These are phyloP conservation scores for Conoideocrella luteorostrata DNA, from an alignment of 2,329 filamentous ascomycete species.

Conservation along the genomic window DNA sequence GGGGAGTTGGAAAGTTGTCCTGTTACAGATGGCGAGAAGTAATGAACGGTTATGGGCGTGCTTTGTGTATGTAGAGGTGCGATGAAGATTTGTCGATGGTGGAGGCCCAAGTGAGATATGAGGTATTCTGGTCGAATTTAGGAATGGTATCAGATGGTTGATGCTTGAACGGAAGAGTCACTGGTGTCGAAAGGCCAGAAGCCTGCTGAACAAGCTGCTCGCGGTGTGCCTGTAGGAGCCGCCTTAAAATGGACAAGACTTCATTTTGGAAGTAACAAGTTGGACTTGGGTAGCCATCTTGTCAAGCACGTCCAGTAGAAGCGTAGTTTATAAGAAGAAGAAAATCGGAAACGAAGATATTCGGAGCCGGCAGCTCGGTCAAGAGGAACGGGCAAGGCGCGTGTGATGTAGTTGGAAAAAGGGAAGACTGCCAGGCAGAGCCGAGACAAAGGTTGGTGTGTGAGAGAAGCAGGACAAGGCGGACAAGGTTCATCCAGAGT, in stretches of 20 bases:
- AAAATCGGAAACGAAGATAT: too few species aligned
- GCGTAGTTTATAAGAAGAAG: neutral
- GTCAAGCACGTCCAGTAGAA: constrained; percentile 6
- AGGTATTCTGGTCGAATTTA: neutral
- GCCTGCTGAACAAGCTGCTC: constrained; percentile 1
- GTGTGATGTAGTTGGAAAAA: constrained; percentile 7
- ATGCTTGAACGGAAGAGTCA: neutral
- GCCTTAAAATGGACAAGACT: constrained; percentile 13
- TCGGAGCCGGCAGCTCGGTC: constrained; percentile 6
- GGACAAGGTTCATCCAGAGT: neutral
- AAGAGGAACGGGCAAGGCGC: constrained; percentile 8
- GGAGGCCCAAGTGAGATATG: neutral
- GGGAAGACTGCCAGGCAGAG: neutral
- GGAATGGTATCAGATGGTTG: neutral
- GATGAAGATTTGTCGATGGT: neutral
- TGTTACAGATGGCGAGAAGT: too few species aligned
- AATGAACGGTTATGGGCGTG: too few species aligned
- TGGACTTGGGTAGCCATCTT: constrained; percentile 18
- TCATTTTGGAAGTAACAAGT: constrained; percentile 13
- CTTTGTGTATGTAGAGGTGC: neutral
- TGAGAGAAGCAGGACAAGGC: neutral
- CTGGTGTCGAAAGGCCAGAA: constrained; percentile 1
- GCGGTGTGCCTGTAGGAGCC: constrained; percentile 4
- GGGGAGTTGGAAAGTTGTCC: too few species aligned
- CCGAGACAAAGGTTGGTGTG: neutral